Conservation (phyloP, 192 early-diverging fungal species). For the Backusella australiensis region DNA sequence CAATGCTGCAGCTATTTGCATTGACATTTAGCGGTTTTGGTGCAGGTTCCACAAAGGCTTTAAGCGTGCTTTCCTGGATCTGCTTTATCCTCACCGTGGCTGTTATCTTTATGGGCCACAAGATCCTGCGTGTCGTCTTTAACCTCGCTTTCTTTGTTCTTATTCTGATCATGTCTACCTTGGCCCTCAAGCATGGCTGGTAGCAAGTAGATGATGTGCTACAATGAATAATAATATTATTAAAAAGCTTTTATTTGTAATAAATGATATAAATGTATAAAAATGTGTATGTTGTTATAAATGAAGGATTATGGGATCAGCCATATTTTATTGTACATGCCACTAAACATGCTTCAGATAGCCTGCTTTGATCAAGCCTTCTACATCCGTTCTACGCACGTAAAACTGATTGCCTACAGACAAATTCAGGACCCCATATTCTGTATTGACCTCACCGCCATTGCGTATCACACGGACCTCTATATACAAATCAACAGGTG, state of each 20-base stretch:
- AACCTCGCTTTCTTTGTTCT: background rate
- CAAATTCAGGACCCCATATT: slow-evolving; percentile 78
- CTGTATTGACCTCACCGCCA: slow-evolving; percentile 88
- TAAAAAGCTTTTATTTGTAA: no score
- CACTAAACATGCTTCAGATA: slow-evolving; percentile 71
- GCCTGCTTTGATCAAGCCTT: slow-evolving; percentile 83
- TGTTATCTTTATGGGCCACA: background rate
- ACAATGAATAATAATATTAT: no score
- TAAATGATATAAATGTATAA: no score
- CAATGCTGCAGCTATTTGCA: background rate
- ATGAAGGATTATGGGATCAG: no score
- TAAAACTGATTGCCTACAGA: slow-evolving; percentile 83
- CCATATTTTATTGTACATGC: background rate
- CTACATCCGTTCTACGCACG: slow-evolving; percentile 83
- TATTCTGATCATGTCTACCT: background rate
- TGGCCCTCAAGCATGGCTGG: background rate
- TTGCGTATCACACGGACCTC: slow-evolving; percentile 87
- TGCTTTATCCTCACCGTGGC: background rate
- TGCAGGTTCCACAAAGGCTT: background rate
- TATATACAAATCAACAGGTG: slow-evolving; percentile 91
- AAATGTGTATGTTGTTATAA: no score
- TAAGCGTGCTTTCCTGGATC: background rate
- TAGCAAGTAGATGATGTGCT: background rate
- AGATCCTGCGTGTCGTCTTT: background rate
- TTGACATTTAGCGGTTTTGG: background rate